These are phyloP conservation scores for Balansia obtecta DNA, from an alignment of 2,329 filamentous ascomycete genomes.

Conservation along the genomic window DNA sequence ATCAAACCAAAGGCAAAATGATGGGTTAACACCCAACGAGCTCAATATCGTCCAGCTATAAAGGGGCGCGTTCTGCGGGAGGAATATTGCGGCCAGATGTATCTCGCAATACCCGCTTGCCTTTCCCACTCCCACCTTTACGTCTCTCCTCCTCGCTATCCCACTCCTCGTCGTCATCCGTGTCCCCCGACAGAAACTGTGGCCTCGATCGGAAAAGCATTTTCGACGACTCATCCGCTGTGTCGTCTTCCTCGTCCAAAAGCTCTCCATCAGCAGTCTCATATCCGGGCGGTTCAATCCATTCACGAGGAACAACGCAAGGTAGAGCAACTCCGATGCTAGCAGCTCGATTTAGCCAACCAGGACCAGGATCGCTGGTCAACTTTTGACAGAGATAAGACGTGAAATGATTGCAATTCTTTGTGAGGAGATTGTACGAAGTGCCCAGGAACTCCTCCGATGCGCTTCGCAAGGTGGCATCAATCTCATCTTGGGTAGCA, in stretches of 20 bases:
- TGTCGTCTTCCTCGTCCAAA: constrained; percentile 41
- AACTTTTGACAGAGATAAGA: constrained; percentile 61
- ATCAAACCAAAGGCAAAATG: neutral
- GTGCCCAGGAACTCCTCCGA: constrained; percentile 64
- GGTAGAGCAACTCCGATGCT: constrained; percentile 69
- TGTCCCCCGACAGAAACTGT: constrained; percentile 18
- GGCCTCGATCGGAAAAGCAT: constrained; percentile 39
- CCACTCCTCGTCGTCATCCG: constrained; percentile 22
- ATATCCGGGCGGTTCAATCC: constrained; percentile 68
- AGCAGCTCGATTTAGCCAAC: constrained; percentile 75
- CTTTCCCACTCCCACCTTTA: constrained; percentile 27
- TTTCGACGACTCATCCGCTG: constrained; percentile 39
- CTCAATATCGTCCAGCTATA: constrained; percentile 1
- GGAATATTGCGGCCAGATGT: constrained; percentile 38
- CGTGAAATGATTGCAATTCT: constrained; percentile 86
- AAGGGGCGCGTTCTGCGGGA: constrained; percentile 38
- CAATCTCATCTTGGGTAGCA: constrained; percentile 55
- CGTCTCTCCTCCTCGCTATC: constrained; percentile 33
- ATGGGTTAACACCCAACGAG: constrained; percentile 4
- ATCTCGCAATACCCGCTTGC: constrained; percentile 34
- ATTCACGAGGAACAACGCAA: constrained; percentile 71
- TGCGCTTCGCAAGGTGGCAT: constrained; percentile 53
- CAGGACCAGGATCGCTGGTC: constrained; percentile 56
- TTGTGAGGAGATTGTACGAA: constrained; percentile 68
- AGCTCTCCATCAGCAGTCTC: constrained; percentile 61